Base-by-base conservation (phyloP, 352 stramenopile species). In the Aphanomyces stellatus region DNA sequence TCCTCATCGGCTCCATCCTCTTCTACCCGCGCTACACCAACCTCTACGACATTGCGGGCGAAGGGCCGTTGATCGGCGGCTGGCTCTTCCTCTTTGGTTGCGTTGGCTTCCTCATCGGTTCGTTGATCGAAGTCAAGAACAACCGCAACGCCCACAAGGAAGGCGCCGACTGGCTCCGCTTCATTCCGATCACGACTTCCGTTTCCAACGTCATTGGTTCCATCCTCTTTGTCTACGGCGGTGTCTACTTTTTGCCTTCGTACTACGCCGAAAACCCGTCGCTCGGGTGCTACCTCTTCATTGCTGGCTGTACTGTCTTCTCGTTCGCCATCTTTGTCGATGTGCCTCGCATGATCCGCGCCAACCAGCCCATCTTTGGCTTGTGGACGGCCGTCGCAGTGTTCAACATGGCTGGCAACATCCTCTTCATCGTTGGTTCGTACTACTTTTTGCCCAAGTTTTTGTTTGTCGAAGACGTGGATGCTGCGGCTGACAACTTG, bases 391-490 rank as follows among this genome's bases (percentile, higher is more conserved):
- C 81, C 34, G 73, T 77, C 0, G 74, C 76, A 2, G 51, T 82
- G 25, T 77, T 78, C 61, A 88, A 79, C 69, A 86, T 90, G 59
- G 55, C 81, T 49, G 85, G 85, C 28, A 81, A 81, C 8, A 46
- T 89, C 34, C 71, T 85, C 25, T 93, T 93, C 74, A 89, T 88
- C 62, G 68, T 90, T 41, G 85, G 85, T 37, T 88, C 78, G 69
- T 91, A 76, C 71, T 93, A 79, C 77, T 93, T 91, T 76, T 80
- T 93, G 5, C 85, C 85, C 57, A 70, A 72, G 51, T 93, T 85
- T 65, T 88, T 91, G 41, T 79, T 79, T 22, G 71, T 71, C 40
- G 75, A 88, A 27, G 81, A 88, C 63, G 62, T 76, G 3, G 69
- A 69, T 15, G 34, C 70, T 25, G 73, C 78, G 25, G 81, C 75